Conservation (phyloP, 352 stramenopile genomes). For the Aphanomyces stellatus region DNA sequence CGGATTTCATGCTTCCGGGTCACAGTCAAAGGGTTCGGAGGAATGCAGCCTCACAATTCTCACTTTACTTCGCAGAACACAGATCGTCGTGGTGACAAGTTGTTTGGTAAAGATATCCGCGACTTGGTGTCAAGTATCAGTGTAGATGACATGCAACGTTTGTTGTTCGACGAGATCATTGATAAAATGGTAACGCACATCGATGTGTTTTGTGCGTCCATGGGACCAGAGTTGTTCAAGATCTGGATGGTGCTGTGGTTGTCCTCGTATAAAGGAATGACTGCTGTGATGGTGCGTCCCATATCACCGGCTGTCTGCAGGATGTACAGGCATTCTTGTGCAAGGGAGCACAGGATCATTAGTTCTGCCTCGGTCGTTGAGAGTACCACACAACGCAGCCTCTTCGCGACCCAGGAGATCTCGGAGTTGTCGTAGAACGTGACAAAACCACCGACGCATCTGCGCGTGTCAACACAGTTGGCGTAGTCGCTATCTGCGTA, state of each 20-base stretch:
- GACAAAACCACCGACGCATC: constrained; percentile 19
- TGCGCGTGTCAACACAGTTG: constrained; percentile 18
- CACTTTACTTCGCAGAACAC: not conserved
- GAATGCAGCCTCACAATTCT: not conserved
- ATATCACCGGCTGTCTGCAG: constrained; percentile 6
- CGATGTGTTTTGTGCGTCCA: constrained; percentile 27
- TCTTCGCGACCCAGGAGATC: constrained; percentile 23
- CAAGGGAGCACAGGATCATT: not conserved
- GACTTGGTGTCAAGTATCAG: constrained; percentile 23
- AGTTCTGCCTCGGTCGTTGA: constrained; percentile 19
- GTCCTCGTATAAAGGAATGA: constrained; percentile 25
- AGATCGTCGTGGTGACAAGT: constrained; percentile 20
- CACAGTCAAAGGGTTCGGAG: not conserved
- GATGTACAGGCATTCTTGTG: constrained; percentile 22
- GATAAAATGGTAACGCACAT: constrained; percentile 32
- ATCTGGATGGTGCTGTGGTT: constrained; percentile 34
- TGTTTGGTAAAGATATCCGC: constrained; percentile 31
- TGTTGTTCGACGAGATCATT: constrained; percentile 26
- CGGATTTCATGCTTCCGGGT: not conserved
- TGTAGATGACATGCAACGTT: constrained; percentile 24
- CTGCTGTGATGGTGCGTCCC: not conserved
- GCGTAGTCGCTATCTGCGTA: constrained; percentile 22
- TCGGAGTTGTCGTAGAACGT: constrained; percentile 18
- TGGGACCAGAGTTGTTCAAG: constrained; percentile 25
- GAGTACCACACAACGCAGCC: constrained; percentile 25